Conservation (phyloP, 1,284 basidiomycete species). For the Sporisorium reilianum region DNA sequence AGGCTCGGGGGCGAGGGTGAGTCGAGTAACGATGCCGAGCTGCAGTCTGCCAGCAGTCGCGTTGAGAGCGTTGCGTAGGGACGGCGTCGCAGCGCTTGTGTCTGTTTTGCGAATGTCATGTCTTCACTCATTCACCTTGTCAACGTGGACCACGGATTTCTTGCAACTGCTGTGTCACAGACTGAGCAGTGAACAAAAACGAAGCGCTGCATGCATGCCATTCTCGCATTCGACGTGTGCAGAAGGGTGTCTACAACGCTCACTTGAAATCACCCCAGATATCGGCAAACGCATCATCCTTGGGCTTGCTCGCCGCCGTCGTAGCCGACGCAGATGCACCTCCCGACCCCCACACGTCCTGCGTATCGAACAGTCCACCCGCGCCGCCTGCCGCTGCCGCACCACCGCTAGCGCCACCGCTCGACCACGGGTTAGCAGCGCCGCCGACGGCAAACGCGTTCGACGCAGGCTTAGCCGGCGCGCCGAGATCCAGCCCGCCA, state of each 20-base stretch:
- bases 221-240: neutral
- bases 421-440: constrained; percentile 37
- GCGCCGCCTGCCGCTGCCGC: neutral
- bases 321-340: neutral
- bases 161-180: neutral
- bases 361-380: constrained; percentile 53
- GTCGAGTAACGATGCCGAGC: constrained; percentile 9
- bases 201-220: neutral
- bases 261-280: constrained; percentile 68
- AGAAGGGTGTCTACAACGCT: neutral
- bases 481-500: constrained; percentile 29
- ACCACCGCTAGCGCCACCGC: neutral
- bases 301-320: constrained; percentile 13
- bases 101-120: neutral
- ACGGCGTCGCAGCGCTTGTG: neutral
- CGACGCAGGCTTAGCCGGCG: constrained; percentile 1
- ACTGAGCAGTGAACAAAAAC: neutral
- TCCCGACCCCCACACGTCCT: constrained; percentile 57
- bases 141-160: neutral
- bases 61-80: neutral
- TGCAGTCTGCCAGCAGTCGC: constrained; percentile 2
- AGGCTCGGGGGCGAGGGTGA: constrained; percentile 2
- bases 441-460: neutral
- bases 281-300: constrained; percentile 67
- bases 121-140: neutral